Conservation (phyloP, 768 basidiomycete species). For the Amanita thiersii region DNA sequence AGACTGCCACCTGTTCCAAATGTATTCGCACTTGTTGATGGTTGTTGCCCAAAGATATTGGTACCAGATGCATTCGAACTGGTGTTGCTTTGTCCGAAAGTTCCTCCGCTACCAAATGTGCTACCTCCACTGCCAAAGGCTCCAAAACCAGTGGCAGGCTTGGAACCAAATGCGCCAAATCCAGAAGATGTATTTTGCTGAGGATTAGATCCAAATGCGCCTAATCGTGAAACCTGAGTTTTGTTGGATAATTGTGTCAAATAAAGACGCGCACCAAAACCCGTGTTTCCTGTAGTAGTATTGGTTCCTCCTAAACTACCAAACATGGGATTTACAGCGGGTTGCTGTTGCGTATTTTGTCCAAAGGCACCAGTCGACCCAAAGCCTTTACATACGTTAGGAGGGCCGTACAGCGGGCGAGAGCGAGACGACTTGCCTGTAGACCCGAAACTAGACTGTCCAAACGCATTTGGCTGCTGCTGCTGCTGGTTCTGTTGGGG, state of each 20-base stretch:
- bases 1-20: constrained; percentile 35
- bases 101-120: constrained; percentile 42
- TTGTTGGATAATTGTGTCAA: constrained; percentile 12
- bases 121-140: constrained; percentile 55
- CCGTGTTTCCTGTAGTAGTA: constrained; percentile 22
- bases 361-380: constrained; percentile 49
- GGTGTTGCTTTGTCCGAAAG: constrained; percentile 33
- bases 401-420: constrained; percentile 12
- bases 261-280: constrained; percentile 35
- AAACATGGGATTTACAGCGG: constrained; percentile 74
- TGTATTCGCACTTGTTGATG: constrained; percentile 31
- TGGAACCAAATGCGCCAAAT: constrained; percentile 53
- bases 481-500: constrained; percentile 62
- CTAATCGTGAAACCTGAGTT: constrained; percentile 17
- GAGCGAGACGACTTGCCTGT: constrained; percentile 30
- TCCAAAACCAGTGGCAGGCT: constrained; percentile 71
- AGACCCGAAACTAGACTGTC: constrained; percentile 63
- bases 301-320: constrained; percentile 41
- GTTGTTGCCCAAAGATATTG: constrained; percentile 40
- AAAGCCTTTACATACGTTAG: constrained; percentile 32
- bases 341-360: constrained; percentile 47
- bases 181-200: constrained; percentile 26
- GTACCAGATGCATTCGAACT: constrained; percentile 19
- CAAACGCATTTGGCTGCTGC: constrained; percentile 54
- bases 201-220: constrained; percentile 36